These are phyloP conservation scores for Solanum tacnaense DNA, from an alignment of 257 asterid genomes.

Conservation along the genomic window DNA sequence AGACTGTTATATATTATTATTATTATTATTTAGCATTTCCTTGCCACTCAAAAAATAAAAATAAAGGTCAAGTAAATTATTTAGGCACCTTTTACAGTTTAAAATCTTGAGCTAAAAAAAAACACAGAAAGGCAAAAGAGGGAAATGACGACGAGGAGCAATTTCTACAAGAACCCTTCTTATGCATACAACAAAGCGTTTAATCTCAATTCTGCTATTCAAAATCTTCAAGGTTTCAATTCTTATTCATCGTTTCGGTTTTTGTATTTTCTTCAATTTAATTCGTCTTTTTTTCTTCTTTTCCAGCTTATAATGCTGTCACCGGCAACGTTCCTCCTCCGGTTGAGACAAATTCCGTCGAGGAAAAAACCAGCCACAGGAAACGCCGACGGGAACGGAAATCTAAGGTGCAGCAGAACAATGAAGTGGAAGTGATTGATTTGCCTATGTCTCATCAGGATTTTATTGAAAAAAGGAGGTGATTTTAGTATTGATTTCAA, in stretches of 20 bases:
- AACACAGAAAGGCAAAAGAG: neutral
- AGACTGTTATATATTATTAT: too few species aligned
- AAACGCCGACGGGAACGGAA: slow-evolving; percentile 40
- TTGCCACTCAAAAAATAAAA: neutral
- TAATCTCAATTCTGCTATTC: slow-evolving; percentile 66
- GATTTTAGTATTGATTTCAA: neutral
- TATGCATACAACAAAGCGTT: slow-evolving; percentile 56
- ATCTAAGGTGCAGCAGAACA: slow-evolving; percentile 14
- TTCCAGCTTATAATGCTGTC: slow-evolving; percentile 53
- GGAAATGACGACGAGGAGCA: slow-evolving; percentile 49
- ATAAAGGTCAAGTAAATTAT: neutral
- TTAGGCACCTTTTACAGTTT: neutral
- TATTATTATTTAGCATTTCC: neutral
- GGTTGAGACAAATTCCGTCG: slow-evolving; percentile 10
- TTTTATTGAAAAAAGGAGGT: slow-evolving; percentile 62
- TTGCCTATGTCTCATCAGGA: slow-evolving; percentile 76
- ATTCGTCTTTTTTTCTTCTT: neutral
- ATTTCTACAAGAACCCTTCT: slow-evolving; percentile 74
- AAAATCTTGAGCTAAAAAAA: neutral
- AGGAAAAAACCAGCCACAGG: neutral
- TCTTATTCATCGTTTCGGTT: neutral
- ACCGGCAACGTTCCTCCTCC: slow-evolving; percentile 39
- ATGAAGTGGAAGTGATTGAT: slow-evolving; percentile 22
- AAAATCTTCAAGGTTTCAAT: slow-evolving; percentile 50
- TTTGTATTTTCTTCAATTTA: neutral